Evolutionary conservation across 148 eudicot genomes (phyloP).

Genomic region (Cornus kousa): DNA sequence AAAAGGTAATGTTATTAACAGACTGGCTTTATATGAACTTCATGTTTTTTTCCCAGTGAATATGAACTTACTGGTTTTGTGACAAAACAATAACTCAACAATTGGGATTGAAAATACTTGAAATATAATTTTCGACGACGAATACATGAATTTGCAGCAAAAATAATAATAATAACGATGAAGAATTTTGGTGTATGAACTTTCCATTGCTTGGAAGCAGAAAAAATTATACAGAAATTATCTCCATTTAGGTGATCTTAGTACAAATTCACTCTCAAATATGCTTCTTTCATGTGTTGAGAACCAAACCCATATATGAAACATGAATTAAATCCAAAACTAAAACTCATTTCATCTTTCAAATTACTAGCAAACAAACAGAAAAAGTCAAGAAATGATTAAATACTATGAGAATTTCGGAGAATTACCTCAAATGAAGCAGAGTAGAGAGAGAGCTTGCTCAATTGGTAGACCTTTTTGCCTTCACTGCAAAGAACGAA

Average conservation of each 20-base stretch:
- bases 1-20: too few relatives aligned
- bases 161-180: too few relatives aligned
- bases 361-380: neutral
- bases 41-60: too few relatives aligned
- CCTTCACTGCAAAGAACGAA: neutral
- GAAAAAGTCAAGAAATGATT: neutral
- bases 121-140: too few relatives aligned
- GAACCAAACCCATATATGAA: neutral
- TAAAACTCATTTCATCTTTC: neutral
- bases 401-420: neutral
- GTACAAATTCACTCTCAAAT: neutral
- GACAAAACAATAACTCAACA: too few relatives aligned
- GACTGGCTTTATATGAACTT: too few relatives aligned
- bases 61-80: too few relatives aligned
- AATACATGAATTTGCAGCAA: too few relatives aligned
- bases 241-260: too few relatives aligned
- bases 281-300: neutral
- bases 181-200: neutral
- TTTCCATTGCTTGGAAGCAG: neutral
- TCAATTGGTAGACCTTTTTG: neutral
- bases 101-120: too few relatives aligned
- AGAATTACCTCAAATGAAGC: neutral
- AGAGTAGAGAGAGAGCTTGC: neutral
- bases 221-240: neutral
- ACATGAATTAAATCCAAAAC: neutral